Base-by-base conservation (phyloP, 2,329 filamentous ascomycete genomes). In the Hypoxylon sp. region DNA sequence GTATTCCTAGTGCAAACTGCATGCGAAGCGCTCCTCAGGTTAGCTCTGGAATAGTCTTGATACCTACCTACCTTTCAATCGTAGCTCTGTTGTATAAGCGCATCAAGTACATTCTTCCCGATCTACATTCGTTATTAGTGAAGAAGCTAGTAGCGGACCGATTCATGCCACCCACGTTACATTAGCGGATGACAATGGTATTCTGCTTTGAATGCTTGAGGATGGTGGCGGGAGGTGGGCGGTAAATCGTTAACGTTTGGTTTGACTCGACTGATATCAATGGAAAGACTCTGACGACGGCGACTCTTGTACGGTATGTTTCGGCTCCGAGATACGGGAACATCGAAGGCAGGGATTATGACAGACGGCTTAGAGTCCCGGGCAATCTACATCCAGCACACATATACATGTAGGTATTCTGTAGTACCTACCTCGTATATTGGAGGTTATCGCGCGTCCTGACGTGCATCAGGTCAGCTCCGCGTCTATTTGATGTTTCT, bases 1-100 rank as follows among this genome's bases (percentile, higher is more conserved):
- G 68, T 70, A 70, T 68, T 70, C 57, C 42, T 24, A 24, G 22
- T 52, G 50, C 64, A 65, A 58, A 50, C 61, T 60, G 65, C 63
- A 66, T 69, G 46, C 55, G 17, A 63, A 26, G 63, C 42, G 46
- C 37, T 29, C 47, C 33, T 64, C 56, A 52, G 52, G 17, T 58
- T 11, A 19, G 51, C 53, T 50, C 52, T 50, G 58, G 53, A n/a
- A 31, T 57, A 48, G 58, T 35, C 31, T 19, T 35, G 22, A 33
- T 54, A 58, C 35, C 4, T 50, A 37, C 39, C 54, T 54, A 58
- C 35, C 4, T 50, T 46, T 47, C 54, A 29, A 58, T 14, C 31
- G 13, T 55, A 26, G 24, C 39, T 46, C 52, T 14, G 24, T 29
- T 33, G 22, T 35, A 33, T 17, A 42, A 26, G 22, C 5, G 46